phyloP scores from a whole-genome alignment of 73 alveolate species.

The Stentor roeselii region DNA sequence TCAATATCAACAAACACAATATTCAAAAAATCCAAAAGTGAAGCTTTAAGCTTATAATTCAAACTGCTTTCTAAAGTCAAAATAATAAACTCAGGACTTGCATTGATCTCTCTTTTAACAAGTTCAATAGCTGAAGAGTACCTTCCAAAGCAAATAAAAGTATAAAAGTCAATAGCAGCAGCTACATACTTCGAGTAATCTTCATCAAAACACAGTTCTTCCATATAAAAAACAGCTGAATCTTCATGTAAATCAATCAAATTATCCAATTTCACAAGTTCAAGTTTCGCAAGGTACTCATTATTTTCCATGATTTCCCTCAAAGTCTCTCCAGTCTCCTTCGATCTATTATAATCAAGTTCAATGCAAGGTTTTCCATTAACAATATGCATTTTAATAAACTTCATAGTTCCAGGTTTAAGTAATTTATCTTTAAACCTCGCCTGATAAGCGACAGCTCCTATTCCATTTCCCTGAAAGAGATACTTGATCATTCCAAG shows the following conservation, averaged over 20 bases:
- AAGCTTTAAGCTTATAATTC: neutral
- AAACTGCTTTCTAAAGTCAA: neutral
- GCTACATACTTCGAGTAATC: constrained; percentile 8
- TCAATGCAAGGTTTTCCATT: constrained; percentile 7
- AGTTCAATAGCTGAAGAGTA: neutral
- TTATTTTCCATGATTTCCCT: neutral
- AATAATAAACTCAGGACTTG: neutral
- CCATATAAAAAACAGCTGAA: neutral
- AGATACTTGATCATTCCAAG: neutral
- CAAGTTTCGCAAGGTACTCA: neutral
- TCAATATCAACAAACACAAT: constrained; percentile 13
- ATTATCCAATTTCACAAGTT: neutral
- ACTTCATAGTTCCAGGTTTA: neutral
- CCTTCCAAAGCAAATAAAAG: constrained; percentile 13
- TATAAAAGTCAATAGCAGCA: neutral
- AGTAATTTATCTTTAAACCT: neutral
- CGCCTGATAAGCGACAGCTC: neutral
- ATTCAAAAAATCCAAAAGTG: neutral
- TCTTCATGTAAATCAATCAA: neutral
- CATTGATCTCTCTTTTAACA: neutral
- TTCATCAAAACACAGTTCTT: neutral
- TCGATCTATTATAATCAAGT: neutral
- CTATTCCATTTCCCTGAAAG: neutral
- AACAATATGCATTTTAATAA: neutral
- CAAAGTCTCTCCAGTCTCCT: too few species aligned